Percentiles rank a stretch among this genome's conserved stretches.
phyloP scores from a whole-genome alignment of 306 rosid species.

The Glycyrrhiza uralensis region DNA sequence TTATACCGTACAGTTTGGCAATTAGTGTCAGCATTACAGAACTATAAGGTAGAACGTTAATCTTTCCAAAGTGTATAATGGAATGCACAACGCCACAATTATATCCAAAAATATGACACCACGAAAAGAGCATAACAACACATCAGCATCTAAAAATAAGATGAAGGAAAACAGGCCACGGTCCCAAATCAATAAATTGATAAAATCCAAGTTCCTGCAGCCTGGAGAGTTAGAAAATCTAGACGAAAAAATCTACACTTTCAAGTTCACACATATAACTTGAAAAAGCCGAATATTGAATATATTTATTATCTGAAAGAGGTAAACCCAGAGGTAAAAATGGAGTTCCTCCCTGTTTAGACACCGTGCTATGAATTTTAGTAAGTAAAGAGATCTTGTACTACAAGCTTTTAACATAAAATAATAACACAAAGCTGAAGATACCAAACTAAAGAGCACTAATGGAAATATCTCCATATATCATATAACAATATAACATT shows the following conservation, averaged over 20 bases:
- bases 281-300: not conserved
- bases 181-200: not conserved
- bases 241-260: not conserved
- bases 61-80: not conserved
- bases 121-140: not conserved
- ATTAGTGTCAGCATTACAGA: conserved; percentile 22
- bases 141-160: not conserved
- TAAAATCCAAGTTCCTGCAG: not conserved
- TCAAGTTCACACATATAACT: not conserved
- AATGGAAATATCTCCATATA: not conserved
- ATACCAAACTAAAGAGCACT: not conserved
- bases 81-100: not conserved
- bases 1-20: conserved; percentile 33
- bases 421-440: not conserved
- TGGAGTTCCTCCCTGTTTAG: too few species aligned
- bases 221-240: not conserved
- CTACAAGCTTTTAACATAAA: too few species aligned
- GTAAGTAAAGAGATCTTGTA: too few species aligned
- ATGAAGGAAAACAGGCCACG: not conserved
- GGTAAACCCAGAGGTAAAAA: too few species aligned
- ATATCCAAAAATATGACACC: not conserved
- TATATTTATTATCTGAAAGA: too few species aligned
- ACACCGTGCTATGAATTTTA: too few species aligned
- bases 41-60: not conserved
- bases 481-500: not conserved